Base-by-base conservation (phyloP, 192 early-diverging fungal species). In the Endogone sp. region DNA sequence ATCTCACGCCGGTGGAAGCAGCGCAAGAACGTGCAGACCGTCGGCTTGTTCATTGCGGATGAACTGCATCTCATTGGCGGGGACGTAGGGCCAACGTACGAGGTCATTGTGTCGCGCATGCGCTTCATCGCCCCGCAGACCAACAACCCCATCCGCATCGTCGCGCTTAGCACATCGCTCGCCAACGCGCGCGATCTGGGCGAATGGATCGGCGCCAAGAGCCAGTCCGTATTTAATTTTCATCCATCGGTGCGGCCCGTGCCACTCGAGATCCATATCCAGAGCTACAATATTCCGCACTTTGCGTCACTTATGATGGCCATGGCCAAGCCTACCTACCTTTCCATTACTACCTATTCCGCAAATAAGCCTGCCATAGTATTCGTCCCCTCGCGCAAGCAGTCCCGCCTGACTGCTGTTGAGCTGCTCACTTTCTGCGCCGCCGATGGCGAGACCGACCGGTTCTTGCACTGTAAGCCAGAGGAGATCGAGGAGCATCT, bases 161-260 rank as follows among this genome's bases (percentile, higher is more conserved):
- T 99, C 29, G 93, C 89, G 21, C 77, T 99, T 68, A 89, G 93
- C 56, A 90, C 93, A 2, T 93, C 93, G 2, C 70, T 99, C 56
- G 94, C 96, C 25, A 99, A 99, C 76, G 96, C 97, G n/a, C 83
- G 90, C n/a, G 98, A 99, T 70, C 78, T 99, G 49, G 98, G 95
- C 2, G 93, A 95, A 70, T 99, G 98, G 98, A 93, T 99, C 67
- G 96, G 95, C 31, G 92, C 92, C 0, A 85, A 89, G 0, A 70
- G 78, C 25, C 81, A 86, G 3, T 82, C 86, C 4, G 88, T 94
- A n/a, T 97, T 94, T 77, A 99, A 96, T 75, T 99, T 99, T 81
- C 88, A 91, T 49, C 96, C 96, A 27, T 91, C 88, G 21, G 96
- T 98, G 20, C 88, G 98, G 2, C 92, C 95, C 24, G 87, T 96